These are phyloP conservation scores for Mycena maculata DNA, from an alignment of 768 basidiomycete species.

Conservation along the genomic window DNA sequence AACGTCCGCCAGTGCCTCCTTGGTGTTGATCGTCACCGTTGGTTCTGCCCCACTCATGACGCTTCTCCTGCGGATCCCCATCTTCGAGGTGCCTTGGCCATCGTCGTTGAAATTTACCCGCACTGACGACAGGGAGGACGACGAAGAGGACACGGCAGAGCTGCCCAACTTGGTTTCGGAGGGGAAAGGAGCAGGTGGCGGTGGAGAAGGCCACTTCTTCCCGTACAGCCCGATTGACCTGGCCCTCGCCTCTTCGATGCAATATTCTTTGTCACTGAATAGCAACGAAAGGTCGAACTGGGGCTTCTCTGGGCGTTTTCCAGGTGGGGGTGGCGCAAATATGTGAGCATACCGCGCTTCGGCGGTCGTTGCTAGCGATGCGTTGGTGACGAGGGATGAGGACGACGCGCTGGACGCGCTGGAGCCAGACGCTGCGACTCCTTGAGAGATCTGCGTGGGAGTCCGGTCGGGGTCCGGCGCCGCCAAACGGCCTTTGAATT, in stretches of 20 bases:
- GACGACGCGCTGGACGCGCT: constrained; percentile 45
- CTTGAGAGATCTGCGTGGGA: constrained; percentile 40
- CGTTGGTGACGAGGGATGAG: constrained; percentile 44
- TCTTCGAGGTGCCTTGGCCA: constrained; percentile 58
- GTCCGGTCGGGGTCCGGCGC: constrained; percentile 35
- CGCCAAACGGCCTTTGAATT: constrained; percentile 76
- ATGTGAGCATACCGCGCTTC: constrained; percentile 76
- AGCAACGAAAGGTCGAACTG: constrained; percentile 76
- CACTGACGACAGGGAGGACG: constrained; percentile 51
- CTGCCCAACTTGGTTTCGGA: constrained; percentile 31
- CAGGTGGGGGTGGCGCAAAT: constrained; percentile 75
- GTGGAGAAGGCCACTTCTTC: constrained; percentile 84
- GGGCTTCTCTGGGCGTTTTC: constrained; percentile 78
- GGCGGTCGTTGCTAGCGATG: constrained; percentile 50
- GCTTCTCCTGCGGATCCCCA: constrained; percentile 58
- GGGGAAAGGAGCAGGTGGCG: constrained; percentile 55
- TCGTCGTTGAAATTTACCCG: constrained; percentile 73
- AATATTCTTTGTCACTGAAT: constrained; percentile 88
- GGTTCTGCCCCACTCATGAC: constrained; percentile 68
- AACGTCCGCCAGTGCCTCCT: constrained; percentile 93
- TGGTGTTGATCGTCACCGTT: constrained; percentile 96
- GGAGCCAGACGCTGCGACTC: constrained; percentile 41
- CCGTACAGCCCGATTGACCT: constrained; percentile 84
- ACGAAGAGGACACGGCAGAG: constrained; percentile 40
- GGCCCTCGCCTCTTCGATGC: constrained; percentile 85